These are phyloP conservation scores for Elaphomyces granulatus DNA, from an alignment of 495 filamentous ascomycete species.

Conservation along the genomic window DNA sequence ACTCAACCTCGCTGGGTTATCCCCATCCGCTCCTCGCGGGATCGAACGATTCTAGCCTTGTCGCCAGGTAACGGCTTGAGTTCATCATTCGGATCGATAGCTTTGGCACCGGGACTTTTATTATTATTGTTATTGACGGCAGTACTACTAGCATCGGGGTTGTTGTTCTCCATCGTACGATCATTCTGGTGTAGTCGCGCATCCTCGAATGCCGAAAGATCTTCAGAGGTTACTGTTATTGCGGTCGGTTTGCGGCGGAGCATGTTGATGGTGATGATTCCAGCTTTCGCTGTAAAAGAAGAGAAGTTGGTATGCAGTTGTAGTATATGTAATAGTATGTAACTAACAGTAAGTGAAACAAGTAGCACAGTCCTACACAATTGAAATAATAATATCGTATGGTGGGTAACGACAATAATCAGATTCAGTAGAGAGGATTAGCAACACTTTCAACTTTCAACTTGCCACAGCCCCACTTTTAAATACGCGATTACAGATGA, in stretches of 20 bases:
- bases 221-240: conserved; percentile 64
- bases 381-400: no score
- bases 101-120: conserved; percentile 10
- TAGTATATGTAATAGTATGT: no score
- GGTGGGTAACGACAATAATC: no score
- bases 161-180: conserved; percentile 1
- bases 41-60: conserved; percentile 34
- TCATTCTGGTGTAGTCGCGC: conserved; percentile 16
- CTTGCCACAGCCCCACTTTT: no score
- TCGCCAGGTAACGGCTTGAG: conserved; percentile 41
- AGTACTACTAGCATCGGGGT: background rate
- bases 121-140: conserved; percentile 16
- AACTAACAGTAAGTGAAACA: no score
- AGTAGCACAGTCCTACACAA: no score
- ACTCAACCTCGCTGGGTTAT: conserved; percentile 20
- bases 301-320: no score
- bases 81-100: conserved; percentile 40
- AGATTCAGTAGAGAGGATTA: no score
- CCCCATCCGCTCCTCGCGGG: conserved; percentile 37
- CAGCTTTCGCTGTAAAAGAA: no score
- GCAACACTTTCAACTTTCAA: no score
- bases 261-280: no score
- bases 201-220: conserved; percentile 65
- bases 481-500: no score
- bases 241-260: conserved; percentile 68